A percentile compares a stretch with the other conserved stretches of the same genome.
Conservation (phyloP, 2,329 filamentous ascomycete genomes). For the Juglanconis juglandina region DNA sequence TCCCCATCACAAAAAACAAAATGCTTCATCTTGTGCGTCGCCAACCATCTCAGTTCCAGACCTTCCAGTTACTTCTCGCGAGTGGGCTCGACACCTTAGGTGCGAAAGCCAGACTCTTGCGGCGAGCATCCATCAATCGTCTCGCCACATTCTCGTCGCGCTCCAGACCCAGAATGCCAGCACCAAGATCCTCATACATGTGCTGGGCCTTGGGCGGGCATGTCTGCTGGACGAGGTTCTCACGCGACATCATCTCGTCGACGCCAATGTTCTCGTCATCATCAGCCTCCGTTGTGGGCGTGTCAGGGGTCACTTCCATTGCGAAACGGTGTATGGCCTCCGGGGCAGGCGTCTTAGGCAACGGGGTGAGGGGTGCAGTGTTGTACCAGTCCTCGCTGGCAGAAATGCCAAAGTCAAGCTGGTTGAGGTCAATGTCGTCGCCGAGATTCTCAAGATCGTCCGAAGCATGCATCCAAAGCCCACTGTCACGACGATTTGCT, state of each 20-base stretch:
- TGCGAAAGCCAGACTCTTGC: constrained; percentile 75
- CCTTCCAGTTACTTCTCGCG: constrained; percentile 38
- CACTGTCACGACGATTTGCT: constrained; percentile 49
- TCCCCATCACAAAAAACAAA: neutral
- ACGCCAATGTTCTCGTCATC: constrained; percentile 25
- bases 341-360: constrained; percentile 56
- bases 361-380: constrained; percentile 46
- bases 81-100: constrained; percentile 73
- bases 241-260: constrained; percentile 29
- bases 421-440: constrained; percentile 29
- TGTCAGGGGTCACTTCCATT: constrained; percentile 44
- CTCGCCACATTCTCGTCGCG: constrained; percentile 57
- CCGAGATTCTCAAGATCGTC: constrained; percentile 37
- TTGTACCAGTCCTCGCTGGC: constrained; percentile 34
- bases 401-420: constrained; percentile 35
- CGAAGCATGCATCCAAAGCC: constrained; percentile 53
- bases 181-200: constrained; percentile 36
- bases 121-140: constrained; percentile 66
- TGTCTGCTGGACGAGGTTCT: constrained; percentile 46
- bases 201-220: constrained; percentile 49
- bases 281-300: constrained; percentile 35
- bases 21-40: neutral
- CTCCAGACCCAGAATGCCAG: constrained; percentile 43
- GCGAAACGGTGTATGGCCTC: constrained; percentile 53
- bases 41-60: constrained; percentile 39